These are phyloP conservation scores for Spergularia bocconei DNA, from an alignment of 148 eudicot genomes.

Conservation along the genomic window DNA sequence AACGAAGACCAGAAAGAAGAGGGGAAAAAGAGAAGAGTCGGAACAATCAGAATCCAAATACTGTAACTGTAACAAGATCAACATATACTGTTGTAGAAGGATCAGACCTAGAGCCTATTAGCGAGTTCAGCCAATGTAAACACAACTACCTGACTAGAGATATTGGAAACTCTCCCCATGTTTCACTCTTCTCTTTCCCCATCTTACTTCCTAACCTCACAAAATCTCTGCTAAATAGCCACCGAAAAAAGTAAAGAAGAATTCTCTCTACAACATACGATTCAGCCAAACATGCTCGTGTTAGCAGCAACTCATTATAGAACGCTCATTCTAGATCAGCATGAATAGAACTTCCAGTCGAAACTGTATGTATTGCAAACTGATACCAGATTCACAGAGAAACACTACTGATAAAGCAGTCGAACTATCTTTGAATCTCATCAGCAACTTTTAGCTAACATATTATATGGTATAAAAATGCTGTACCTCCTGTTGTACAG, in stretches of 20 bases:
- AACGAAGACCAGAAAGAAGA: neutral
- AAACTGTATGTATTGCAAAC: neutral
- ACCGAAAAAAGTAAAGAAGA: no score
- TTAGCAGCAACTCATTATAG: neutral
- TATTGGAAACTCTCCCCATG: no score
- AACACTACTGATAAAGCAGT: neutral
- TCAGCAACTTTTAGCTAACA: neutral
- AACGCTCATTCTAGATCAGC: neutral
- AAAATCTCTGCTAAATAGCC: no score
- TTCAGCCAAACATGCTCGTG: neutral
- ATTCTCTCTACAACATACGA: neutral
- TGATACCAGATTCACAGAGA: neutral
- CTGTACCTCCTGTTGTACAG: slow-evolving; percentile 47
- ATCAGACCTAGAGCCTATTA: neutral
- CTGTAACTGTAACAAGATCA: neutral
- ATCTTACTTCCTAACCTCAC: no score
- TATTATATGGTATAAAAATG: neutral
- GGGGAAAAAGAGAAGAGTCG: neutral
- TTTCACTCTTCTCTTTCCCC: no score
- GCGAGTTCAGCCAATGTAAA: neutral
- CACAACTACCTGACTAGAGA: no score
- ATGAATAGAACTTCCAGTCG: neutral
- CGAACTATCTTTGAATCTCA: neutral
- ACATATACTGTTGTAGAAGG: neutral
- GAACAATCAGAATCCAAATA: neutral